phyloP scores from a whole-genome alignment of 2,329 filamentous ascomycete species.

The Teratosphaeria pseudoeucalypti region DNA sequence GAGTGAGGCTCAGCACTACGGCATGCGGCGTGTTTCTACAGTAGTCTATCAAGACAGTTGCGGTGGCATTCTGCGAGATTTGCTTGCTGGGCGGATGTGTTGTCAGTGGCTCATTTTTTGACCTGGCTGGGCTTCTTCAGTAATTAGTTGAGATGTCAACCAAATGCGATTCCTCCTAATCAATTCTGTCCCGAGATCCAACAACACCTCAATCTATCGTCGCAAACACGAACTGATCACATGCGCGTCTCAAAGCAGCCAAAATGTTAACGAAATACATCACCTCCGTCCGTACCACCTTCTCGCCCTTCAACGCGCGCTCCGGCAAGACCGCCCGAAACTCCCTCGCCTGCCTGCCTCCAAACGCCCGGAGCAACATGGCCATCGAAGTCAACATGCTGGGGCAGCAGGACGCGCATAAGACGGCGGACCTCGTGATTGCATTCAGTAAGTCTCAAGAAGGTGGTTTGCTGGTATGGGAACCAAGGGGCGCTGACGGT shows the following conservation, averaged over 20 bases:
- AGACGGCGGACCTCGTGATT: conserved; percentile 51
- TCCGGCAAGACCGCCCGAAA: conserved; percentile 70
- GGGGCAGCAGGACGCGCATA: conserved; percentile 52
- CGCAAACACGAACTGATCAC: too few relatives aligned
- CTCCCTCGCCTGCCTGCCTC: conserved; percentile 76
- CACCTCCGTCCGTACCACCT: conserved; percentile 72
- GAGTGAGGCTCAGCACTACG: too few relatives aligned
- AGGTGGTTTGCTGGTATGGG: neutral
- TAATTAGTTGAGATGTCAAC: neutral
- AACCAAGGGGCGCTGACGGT: conserved; percentile 1
- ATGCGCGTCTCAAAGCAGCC: neutral
- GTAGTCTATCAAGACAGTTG: too few relatives aligned
- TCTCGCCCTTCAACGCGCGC: conserved; percentile 79
- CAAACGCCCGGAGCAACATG: conserved; percentile 65
- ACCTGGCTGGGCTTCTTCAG: too few relatives aligned
- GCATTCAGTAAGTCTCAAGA: neutral
- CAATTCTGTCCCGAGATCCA: too few relatives aligned
- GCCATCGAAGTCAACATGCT: conserved; percentile 69
- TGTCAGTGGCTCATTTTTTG: neutral
- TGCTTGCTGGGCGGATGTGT: neutral
- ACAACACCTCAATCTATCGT: too few relatives aligned
- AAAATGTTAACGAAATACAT: conserved; percentile 79
- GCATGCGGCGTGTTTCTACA: too few relatives aligned
- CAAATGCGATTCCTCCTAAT: neutral
- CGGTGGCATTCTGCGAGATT: too few relatives aligned